Evolutionary conservation across 768 basidiomycete genomes (phyloP), one percentile per base, ranked within the genome.

Genomic region (Gymnopilus dilepis): DNA sequence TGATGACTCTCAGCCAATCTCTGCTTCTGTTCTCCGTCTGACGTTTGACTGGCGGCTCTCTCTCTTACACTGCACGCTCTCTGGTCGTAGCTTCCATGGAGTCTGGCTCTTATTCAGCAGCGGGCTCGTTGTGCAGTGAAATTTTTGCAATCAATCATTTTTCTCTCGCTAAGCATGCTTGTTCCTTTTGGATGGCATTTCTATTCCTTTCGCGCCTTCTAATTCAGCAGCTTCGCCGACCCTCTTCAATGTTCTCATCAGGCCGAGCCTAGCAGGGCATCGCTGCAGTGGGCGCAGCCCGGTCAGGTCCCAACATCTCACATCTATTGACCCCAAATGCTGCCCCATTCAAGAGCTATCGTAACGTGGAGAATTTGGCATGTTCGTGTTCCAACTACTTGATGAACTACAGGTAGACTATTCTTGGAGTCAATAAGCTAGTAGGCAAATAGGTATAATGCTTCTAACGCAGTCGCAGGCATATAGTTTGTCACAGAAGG

Each of bases 401-500:
- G 34, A 37, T 37, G 2, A 22, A 24, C 7, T 21, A 11, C 7
- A 22, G 12, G 12, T 45, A 51, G 28, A 30, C 28, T 52, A 17
- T 19, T 31, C n/a, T n/a, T 59, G 33, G 34, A 63, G 48, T 52
- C 21, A 17, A 34, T 51, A 33, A n/a, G 6, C 21, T 17, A 41
- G 9, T 17, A 41, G 9, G 34, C 34, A 37, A 37, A 11, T 37
- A 38, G n/a, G 50, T 15, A 43, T 38, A 33, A 34, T 51, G 11
- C 17, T 37, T 41, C 11, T 6, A 33, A 13, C 43, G 22, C 28
- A 13, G 31, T 8, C 52, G 21, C 24, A 34, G 12, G 9, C 34
- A 40, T 21, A 13, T 24, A 12, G 15, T n/a, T n/a, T n/a, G n/a
- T 73, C 69, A 81, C 50, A 82, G 66, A 37, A 82, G 72, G 3